These are phyloP conservation scores for Tetrapisispora pingtungensis DNA, from an alignment of 805 yeast genomes.

Conservation along the genomic window DNA sequence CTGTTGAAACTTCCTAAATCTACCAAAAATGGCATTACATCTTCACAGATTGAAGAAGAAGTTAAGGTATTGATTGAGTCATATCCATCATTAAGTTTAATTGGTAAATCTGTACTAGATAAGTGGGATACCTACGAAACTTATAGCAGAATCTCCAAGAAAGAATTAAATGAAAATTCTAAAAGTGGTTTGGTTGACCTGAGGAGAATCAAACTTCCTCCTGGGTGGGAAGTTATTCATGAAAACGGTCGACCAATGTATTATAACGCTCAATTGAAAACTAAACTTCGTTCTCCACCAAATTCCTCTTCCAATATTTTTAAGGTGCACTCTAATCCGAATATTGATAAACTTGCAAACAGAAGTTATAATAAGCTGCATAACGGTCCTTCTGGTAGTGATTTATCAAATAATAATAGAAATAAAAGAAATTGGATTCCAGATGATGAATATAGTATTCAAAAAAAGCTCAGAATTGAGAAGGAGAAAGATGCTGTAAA, in stretches of 20 bases:
- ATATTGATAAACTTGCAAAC: not conserved
- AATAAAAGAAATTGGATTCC: conserved; percentile 13
- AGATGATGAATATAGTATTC: conserved; percentile 24
- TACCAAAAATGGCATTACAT: conserved; percentile 66
- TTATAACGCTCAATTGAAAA: conserved; percentile 24
- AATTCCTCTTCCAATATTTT: conserved; percentile 11
- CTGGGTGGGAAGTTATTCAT: conserved; percentile 29
- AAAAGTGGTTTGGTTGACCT: conserved; percentile 19
- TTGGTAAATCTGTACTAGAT: conserved; percentile 35
- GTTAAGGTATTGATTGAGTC: conserved; percentile 30
- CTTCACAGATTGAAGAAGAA: conserved; percentile 60
- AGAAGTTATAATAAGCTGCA: not conserved
- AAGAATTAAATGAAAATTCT: conserved; percentile 11
- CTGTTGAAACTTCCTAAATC: conserved; percentile 58
- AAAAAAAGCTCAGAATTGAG: conserved; percentile 21
- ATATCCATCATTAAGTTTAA: conserved; percentile 22
- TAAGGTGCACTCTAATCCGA: not conserved
- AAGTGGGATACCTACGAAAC: conserved; percentile 69
- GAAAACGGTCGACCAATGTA: conserved; percentile 29
- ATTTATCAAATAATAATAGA: conserved; percentile 2
- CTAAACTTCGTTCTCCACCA: conserved; percentile 26
- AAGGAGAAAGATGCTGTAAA: conserved; percentile 18
- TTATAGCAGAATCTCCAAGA: conserved; percentile 80
- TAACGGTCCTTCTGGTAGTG: not conserved
- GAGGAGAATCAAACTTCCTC: conserved; percentile 26